These are phyloP conservation scores for Pichia sp. DNA, from an alignment of 1,139 yeast genomes.

Conservation along the genomic window DNA sequence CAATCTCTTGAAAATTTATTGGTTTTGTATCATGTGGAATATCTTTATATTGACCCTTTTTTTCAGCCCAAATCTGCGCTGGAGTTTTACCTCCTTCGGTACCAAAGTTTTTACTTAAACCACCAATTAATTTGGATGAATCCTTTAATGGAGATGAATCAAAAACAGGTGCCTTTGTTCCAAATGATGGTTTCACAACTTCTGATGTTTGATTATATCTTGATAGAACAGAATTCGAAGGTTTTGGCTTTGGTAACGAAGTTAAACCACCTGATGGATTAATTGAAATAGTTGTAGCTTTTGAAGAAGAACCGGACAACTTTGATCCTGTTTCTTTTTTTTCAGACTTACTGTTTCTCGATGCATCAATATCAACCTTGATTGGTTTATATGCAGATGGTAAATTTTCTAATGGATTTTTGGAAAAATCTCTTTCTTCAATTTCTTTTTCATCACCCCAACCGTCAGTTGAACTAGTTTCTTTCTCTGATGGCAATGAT, in stretches of 20 bases:
- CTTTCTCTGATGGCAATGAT: slow-evolving; percentile 19
- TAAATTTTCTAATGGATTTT: slow-evolving; percentile 52
- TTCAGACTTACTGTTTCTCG: slow-evolving; percentile 37
- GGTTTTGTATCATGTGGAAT: slow-evolving; percentile 31
- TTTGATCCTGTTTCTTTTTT: neutral
- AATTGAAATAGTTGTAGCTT: slow-evolving; percentile 23
- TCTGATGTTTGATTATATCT: slow-evolving; percentile 34
- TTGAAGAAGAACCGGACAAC: slow-evolving; percentile 9
- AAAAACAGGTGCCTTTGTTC: slow-evolving; percentile 46
- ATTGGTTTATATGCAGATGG: slow-evolving; percentile 71
- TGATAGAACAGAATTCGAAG: slow-evolving; percentile 44
- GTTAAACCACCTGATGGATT: slow-evolving; percentile 41
- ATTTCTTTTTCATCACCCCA: slow-evolving; percentile 65
- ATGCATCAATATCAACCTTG: slow-evolving; percentile 39
- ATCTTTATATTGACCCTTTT: slow-evolving; percentile 57
- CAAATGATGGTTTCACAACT: slow-evolving; percentile 41
- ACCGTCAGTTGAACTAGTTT: slow-evolving; percentile 34
- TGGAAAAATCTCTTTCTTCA: slow-evolving; percentile 61
- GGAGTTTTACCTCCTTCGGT: slow-evolving; percentile 82
- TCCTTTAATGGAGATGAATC: slow-evolving; percentile 31
- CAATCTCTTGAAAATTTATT: slow-evolving; percentile 20
- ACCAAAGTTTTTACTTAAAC: slow-evolving; percentile 63
- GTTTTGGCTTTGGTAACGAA: slow-evolving; percentile 62
- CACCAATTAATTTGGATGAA: slow-evolving; percentile 50
- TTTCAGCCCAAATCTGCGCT: slow-evolving; percentile 94